phyloP scores from a whole-genome alignment of 1,139 yeast species.

The Candida glucosophila region DNA sequence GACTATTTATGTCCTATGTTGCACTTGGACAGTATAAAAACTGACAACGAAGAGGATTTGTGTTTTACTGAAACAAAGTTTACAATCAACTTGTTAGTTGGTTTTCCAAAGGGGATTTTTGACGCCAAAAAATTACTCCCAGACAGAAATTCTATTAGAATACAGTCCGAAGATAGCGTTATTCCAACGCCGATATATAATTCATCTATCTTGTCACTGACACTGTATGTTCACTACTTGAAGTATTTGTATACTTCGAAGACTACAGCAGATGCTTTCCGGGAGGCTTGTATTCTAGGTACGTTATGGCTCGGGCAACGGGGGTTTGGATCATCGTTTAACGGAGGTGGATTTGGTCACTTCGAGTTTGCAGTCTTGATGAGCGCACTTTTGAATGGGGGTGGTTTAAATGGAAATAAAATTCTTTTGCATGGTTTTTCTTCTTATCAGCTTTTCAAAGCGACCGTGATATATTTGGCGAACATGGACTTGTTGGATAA shows the following conservation, averaged over 20 bases:
- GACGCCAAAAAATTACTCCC: constrained; percentile 72
- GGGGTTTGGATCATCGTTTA: constrained; percentile 58
- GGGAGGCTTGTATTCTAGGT: constrained; percentile 82
- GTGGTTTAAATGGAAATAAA: constrained; percentile 68
- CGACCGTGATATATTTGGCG: constrained; percentile 73
- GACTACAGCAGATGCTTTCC: constrained; percentile 73
- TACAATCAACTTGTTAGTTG: constrained; percentile 61
- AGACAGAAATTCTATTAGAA: constrained; percentile 70
- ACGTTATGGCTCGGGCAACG: constrained; percentile 86
- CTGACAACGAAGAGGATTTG: constrained; percentile 40
- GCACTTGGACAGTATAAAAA: constrained; percentile 42
- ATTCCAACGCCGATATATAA: constrained; percentile 86
- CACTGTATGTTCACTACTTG: constrained; percentile 60
- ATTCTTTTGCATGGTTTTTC: constrained; percentile 81
- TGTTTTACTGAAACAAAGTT: constrained; percentile 63
- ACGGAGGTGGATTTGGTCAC: constrained; percentile 81
- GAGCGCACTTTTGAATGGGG: constrained; percentile 80
- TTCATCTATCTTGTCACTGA: constrained; percentile 63
- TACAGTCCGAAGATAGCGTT: constrained; percentile 43
- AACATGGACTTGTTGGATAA: constrained; percentile 63
- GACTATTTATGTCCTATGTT: constrained; percentile 61
- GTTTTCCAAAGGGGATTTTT: constrained; percentile 63
- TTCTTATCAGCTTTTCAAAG: constrained; percentile 86
- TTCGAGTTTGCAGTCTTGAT: constrained; percentile 79
- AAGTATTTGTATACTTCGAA: constrained; percentile 69